Conservation (phyloP, 108 stramenopile genomes). For the Fistulifera pelliculosa region DNA sequence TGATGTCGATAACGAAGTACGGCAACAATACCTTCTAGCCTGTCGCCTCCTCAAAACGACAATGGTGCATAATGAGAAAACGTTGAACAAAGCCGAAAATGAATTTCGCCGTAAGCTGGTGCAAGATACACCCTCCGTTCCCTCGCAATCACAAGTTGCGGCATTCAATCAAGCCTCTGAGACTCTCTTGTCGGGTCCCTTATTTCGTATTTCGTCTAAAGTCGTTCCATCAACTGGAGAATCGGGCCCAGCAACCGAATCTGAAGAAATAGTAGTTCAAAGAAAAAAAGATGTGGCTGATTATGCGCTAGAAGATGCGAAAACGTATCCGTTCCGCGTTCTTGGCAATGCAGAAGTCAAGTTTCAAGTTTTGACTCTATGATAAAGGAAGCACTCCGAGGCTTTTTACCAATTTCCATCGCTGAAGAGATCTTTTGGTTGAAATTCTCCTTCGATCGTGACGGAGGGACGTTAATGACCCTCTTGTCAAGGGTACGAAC, state of each 20-base stretch:
- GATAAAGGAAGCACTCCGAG: conserved; percentile 38
- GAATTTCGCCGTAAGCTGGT: conserved; percentile 22
- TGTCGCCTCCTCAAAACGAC: conserved; percentile 29
- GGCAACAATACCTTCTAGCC: conserved; percentile 28
- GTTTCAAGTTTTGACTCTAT: conserved; percentile 29
- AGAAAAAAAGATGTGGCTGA: too few species aligned
- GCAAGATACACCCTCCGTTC: conserved; percentile 5
- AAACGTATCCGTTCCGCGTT: conserved; percentile 26
- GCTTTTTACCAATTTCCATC: conserved; percentile 28
- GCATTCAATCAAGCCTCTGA: conserved; percentile 20
- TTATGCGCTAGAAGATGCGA: not conserved
- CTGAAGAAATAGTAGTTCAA: too few species aligned
- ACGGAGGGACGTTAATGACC: not conserved
- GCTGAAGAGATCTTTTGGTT: conserved; percentile 29
- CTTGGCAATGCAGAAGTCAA: conserved; percentile 15
- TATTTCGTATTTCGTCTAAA: not conserved
- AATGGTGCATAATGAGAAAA: conserved; percentile 16
- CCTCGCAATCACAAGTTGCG: conserved; percentile 7
- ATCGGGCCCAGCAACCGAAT: not conserved
- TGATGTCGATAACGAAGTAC: conserved; percentile 18
- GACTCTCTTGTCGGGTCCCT: conserved; percentile 3
- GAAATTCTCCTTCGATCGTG: conserved; percentile 15
- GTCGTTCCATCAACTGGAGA: not conserved
- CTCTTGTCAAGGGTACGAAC: conserved; percentile 11
- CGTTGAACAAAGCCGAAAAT: conserved; percentile 8